These are phyloP conservation scores for Ophiocordyceps sinensis DNA, from an alignment of 2,329 filamentous ascomycete species.

Conservation along the genomic window DNA sequence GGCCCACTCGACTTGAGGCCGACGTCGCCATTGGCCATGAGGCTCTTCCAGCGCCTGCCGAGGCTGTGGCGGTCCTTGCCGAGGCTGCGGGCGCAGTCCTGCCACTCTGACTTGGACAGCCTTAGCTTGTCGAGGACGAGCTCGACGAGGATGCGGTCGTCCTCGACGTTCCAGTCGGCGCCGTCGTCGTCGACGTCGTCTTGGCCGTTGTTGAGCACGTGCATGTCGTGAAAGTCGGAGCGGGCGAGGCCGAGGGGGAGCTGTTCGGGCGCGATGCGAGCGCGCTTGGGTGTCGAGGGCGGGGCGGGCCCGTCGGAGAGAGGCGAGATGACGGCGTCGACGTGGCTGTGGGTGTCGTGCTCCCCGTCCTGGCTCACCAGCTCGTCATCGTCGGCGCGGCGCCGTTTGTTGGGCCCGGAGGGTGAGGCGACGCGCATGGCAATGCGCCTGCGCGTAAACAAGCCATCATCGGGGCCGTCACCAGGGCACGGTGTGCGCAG, in stretches of 20 bases:
- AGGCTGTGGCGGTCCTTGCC: slow-evolving; percentile 45
- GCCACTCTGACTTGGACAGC: slow-evolving; percentile 50
- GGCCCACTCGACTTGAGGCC: slow-evolving; percentile 36
- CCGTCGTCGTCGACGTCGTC: slow-evolving; percentile 20
- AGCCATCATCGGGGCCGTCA: slow-evolving; percentile 7
- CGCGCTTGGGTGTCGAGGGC: slow-evolving; percentile 43
- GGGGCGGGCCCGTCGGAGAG: slow-evolving; percentile 10
- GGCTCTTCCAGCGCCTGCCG: slow-evolving; percentile 46
- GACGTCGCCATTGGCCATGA: slow-evolving; percentile 44
- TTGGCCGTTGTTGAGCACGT: slow-evolving; percentile 15
- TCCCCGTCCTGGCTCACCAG: neutral
- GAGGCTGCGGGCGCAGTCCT: slow-evolving; percentile 49
- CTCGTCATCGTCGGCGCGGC: neutral
- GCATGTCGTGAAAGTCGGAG: slow-evolving; percentile 40
- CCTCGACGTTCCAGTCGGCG: slow-evolving; percentile 44
- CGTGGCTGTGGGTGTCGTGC: slow-evolving; percentile 18
- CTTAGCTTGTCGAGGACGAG: slow-evolving; percentile 52
- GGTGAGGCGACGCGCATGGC: slow-evolving; percentile 33
- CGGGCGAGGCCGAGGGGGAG: slow-evolving; percentile 45
- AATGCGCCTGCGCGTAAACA: slow-evolving; percentile 29
- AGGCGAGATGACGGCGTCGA: slow-evolving; percentile 13
- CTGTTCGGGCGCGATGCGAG: slow-evolving; percentile 44
- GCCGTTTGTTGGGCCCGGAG: neutral
- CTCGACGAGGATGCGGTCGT: slow-evolving; percentile 52
- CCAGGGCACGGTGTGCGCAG: slow-evolving; percentile 29